phyloP scores from a whole-genome alignment of 2,329 filamentous ascomycete species.

The Trichothecium sympodiale region DNA sequence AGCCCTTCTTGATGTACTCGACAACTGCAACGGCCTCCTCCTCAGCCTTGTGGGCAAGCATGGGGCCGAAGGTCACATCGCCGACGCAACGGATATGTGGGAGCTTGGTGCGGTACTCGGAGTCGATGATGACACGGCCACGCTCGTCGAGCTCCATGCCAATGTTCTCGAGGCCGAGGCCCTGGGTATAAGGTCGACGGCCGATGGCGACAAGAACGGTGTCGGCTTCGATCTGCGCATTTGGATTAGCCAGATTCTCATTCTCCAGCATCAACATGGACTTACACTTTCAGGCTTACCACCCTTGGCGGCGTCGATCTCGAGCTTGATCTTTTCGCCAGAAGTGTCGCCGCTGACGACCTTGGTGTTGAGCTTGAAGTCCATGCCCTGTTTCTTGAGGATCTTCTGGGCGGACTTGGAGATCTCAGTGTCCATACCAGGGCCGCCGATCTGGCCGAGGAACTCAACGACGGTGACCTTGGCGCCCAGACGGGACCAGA shows the following conservation, averaged over 20 bases:
- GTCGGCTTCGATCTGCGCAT: conserved; percentile 90
- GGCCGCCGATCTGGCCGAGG: conserved; percentile 89
- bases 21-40: conserved; percentile 92
- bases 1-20: conserved; percentile 96
- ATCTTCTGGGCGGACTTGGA: conserved; percentile 88
- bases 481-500: conserved; percentile 87
- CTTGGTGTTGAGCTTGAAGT: conserved; percentile 98
- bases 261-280: conserved; percentile 9
- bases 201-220: conserved; percentile 96
- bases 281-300: conserved; percentile 85
- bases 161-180: conserved; percentile 87
- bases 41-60: conserved; percentile 99
- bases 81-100: conserved; percentile 95
- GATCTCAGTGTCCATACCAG: conserved; percentile 93
- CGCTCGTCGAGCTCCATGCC: conserved; percentile 86
- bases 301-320: conserved; percentile 87
- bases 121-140: conserved; percentile 92
- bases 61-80: conserved; percentile 93
- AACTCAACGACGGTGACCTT: conserved; percentile 98
- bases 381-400: conserved; percentile 89
- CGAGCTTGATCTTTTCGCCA: conserved; percentile 67
- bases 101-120: conserved; percentile 96
- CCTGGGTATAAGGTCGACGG: conserved; percentile 84
- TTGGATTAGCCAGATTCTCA: too few species aligned
- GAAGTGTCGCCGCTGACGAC: conserved; percentile 74